Evolutionary conservation across 1,139 yeast genomes (phyloP).

Genomic region (Lodderomyces oxycetoniae): DNA sequence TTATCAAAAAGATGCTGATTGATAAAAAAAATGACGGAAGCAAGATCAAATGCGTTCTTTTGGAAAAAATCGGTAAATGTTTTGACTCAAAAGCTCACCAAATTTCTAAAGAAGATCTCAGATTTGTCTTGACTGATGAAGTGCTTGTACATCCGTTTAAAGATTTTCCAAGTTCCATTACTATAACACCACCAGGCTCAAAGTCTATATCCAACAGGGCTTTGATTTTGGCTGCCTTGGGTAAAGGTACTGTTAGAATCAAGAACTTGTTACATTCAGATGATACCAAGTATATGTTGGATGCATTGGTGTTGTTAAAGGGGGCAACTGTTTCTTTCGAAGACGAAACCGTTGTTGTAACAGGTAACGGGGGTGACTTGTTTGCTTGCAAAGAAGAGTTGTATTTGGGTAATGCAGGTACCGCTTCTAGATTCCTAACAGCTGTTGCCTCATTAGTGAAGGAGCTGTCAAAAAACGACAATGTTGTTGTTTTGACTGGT

Average conservation of each 20-base stretch:
- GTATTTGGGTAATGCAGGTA: constrained; percentile 96
- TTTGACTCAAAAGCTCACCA: constrained; percentile 84
- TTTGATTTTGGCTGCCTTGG: constrained; percentile 84
- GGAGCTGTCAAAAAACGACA: constrained; percentile 7
- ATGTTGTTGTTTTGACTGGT: constrained; percentile 72
- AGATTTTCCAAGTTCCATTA: constrained; percentile 36
- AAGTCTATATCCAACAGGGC: constrained; percentile 97
- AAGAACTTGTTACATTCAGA: constrained; percentile 89
- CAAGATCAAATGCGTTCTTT: constrained; percentile 78
- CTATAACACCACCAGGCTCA: constrained; percentile 89
- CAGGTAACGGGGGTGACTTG: constrained; percentile 81
- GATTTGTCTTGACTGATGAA: constrained; percentile 83
- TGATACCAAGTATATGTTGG: constrained; percentile 92
- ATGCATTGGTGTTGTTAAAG: constrained; percentile 71
- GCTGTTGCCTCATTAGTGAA: constrained; percentile 79
- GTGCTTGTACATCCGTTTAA: constrained; percentile 58
- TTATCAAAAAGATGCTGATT: constrained; percentile 83
- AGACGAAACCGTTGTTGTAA: constrained; percentile 77
- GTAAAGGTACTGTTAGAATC: constrained; percentile 76
- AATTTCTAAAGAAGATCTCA: constrained; percentile 73
- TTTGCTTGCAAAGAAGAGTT: constrained; percentile 57
- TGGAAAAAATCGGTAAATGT: constrained; percentile 83
- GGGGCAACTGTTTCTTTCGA: constrained; percentile 82
- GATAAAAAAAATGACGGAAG: constrained; percentile 96
- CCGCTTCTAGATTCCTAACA: constrained; percentile 92